Evolutionary conservation across 305 asterid genomes (phyloP).

Genomic region (Fraxinus velutina): DNA sequence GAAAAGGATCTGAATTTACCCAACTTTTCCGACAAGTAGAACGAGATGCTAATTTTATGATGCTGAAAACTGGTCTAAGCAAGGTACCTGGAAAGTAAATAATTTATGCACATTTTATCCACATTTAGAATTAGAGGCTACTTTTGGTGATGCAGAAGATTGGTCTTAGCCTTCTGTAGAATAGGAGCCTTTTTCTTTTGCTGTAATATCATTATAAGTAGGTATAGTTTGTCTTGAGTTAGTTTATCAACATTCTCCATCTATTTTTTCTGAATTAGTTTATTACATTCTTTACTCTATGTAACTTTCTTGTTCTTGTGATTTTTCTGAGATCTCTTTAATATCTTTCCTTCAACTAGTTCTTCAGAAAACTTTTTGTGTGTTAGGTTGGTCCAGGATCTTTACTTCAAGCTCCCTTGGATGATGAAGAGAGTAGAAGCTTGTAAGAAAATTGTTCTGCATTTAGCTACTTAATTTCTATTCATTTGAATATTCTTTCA

Average conservation of each 20-base stretch:
- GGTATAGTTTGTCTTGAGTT: not conserved
- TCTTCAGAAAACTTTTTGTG: slow-evolving; percentile 18
- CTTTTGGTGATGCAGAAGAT: slow-evolving; percentile 12
- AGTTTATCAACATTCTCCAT: slow-evolving; percentile 12
- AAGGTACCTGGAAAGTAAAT: not conserved
- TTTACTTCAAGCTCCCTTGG: slow-evolving; percentile 94
- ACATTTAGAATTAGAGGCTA: not conserved
- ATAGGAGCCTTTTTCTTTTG: slow-evolving; percentile 7
- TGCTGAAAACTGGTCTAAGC: not conserved
- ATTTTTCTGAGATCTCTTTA: slow-evolving; percentile 16
- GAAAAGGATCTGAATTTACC: not conserved
- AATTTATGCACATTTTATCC: not conserved
- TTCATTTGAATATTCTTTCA: slow-evolving; percentile 15
- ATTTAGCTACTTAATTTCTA: slow-evolving; percentile 15
- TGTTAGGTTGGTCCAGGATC: slow-evolving; percentile 92
- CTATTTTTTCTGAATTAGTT: not conserved
- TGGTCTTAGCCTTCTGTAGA: not conserved
- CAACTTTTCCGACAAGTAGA: not conserved
- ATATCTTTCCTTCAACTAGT: slow-evolving; percentile 24
- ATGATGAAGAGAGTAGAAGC: slow-evolving; percentile 66
- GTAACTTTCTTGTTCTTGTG: slow-evolving; percentile 18
- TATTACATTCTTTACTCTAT: not conserved
- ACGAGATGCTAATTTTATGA: not conserved
- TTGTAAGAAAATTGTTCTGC: slow-evolving; percentile 42
- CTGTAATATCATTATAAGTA: not conserved